Evolutionary conservation across 495 filamentous ascomycete species (phyloP).

Genomic region (Xylaria curta): DNA sequence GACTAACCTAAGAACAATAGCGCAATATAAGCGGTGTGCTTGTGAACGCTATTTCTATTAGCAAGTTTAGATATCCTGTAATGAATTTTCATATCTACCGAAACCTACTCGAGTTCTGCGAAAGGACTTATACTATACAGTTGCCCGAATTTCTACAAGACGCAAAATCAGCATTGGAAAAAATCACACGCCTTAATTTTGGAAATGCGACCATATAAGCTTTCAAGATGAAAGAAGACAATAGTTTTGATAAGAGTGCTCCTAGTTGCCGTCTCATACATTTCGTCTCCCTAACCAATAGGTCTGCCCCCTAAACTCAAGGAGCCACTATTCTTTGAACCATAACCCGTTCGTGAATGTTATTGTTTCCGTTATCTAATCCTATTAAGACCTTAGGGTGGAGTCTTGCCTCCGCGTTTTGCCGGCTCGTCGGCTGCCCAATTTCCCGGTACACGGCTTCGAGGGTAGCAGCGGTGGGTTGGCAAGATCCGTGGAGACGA

Average conservation of each 20-base stretch:
- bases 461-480: constrained; percentile 4
- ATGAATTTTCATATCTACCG: no score
- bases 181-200: no score
- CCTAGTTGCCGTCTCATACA: background rate
- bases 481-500: background rate
- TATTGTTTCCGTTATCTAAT: background rate
- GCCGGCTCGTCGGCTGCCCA: background rate
- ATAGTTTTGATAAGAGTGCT: background rate
- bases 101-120: no score
- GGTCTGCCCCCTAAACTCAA: background rate
- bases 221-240: no score
- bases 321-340: background rate
- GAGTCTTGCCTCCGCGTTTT: background rate
- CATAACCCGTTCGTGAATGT: background rate
- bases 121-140: no score
- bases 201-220: no score
- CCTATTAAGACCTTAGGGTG: background rate
- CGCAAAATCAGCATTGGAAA: no score
- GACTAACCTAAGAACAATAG: no score
- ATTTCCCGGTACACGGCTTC: constrained; percentile 3
- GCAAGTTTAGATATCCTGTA: no score
- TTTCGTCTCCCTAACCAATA: background rate
- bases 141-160: no score
- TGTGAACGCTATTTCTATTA: no score
- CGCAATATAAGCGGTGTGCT: no score